Evolutionary conservation across 768 basidiomycete genomes (phyloP), one percentile per base, ranked within the genome.

Genomic region (Lactifluus subvellereus): DNA sequence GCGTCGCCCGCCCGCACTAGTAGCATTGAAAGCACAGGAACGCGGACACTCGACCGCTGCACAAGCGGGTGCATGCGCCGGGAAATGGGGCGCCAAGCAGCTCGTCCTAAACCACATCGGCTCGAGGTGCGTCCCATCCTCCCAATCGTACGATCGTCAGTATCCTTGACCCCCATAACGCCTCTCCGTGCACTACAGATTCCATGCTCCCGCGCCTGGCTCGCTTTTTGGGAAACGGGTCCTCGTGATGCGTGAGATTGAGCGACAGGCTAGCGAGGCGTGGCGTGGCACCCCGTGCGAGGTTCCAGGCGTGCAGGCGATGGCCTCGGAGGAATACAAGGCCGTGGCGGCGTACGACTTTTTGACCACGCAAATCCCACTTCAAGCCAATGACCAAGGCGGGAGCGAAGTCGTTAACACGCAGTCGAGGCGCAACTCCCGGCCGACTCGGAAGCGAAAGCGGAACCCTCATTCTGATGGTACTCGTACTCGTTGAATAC

Each of bases 51-150:
- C 90, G 14, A 85, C 86, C 0, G 87, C 91, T 4, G 77, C 75
- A 38, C 88, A 88, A 82, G 93, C 91, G 1, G 92, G 91, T 8
- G 75, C 71, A 16, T 92, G 93, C 69, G 90, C 91, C 6, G 83
- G 78, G 60, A 70, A 66, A 2, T 77, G 88, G 54, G 77, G 79
- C 1, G 88, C 91, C 22, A 73, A 81, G 69, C 75, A 77, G 50
- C 74, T 94, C 7, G 80, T 88, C 22, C 71, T 94, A 53, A 94
- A 94, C 71, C 92, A 94, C 71, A 84, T 94, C 37, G 84, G 89
- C 62, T 76, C 78, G 57, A 79, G 86, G 88, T 90, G 63, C 64
- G 79, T 71, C 16, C 45, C 10, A 14, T n/a, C 18, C 27, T 51
- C 22, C 14, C 20, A 13, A 43, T 37, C 35, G 8, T 37, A 6